phyloP scores from a whole-genome alignment of 1,284 basidiomycete genomes.

The Rhodotorula sp. region DNA sequence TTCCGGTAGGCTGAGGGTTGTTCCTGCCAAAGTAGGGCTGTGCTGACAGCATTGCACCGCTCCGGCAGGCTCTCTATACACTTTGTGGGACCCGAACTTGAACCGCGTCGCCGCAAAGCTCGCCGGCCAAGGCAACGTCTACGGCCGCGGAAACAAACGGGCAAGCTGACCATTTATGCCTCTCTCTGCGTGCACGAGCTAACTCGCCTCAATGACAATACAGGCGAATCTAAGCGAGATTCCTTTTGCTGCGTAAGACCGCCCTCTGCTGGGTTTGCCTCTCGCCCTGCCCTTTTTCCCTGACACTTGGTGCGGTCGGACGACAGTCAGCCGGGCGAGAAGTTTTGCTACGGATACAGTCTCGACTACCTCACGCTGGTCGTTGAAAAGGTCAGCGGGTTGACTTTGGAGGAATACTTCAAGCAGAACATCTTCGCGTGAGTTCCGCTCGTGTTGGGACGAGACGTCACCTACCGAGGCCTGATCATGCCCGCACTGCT shows the following conservation, averaged over 20 bases:
- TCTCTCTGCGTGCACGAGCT: not conserved
- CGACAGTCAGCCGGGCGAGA: not conserved
- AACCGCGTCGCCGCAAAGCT: not conserved
- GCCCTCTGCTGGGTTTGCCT: too few relatives aligned
- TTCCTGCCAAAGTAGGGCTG: not conserved
- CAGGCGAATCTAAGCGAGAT: not conserved
- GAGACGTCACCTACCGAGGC: not conserved
- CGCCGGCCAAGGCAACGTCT: not conserved
- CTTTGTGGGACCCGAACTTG: not conserved
- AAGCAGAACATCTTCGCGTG: constrained; percentile 28
- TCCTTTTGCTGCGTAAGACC: not conserved
- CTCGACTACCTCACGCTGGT: constrained; percentile 27
- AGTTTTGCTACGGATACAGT: constrained; percentile 22
- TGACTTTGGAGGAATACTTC: constrained; percentile 19
- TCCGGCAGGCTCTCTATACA: not conserved
- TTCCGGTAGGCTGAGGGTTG: not conserved
- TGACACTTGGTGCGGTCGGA: not conserved
- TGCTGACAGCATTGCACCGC: not conserved
- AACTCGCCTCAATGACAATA: not conserved
- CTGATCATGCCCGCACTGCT: not conserved
- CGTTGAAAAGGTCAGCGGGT: constrained; percentile 21
- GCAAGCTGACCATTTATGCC: not conserved
- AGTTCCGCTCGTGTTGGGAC: not conserved
- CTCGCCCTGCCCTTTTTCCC: not conserved
- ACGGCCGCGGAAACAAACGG: not conserved